These are phyloP conservation scores for Ilex asprella DNA, from an alignment of 257 asterid genomes.

Conservation along the genomic window DNA sequence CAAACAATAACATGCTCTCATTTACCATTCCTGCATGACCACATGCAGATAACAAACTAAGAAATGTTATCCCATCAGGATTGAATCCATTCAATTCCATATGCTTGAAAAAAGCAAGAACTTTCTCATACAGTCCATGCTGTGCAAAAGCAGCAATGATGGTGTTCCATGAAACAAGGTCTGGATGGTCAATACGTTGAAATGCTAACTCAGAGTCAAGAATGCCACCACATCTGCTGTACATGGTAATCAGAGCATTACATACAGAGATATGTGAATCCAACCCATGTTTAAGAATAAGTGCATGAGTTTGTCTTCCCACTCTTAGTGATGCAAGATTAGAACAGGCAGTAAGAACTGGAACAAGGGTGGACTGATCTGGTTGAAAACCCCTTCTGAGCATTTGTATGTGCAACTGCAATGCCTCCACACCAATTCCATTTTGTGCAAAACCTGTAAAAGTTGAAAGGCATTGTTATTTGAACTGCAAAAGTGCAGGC, in stretches of 20 bases:
- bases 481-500: too few relatives aligned
- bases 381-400: conserved; percentile 13
- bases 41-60: conserved; percentile 17
- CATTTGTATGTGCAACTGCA: conserved; percentile 8
- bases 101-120: conserved; percentile 7
- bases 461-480: not conserved
- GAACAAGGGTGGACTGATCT: conserved; percentile 8
- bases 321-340: conserved; percentile 9
- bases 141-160: conserved; percentile 16
- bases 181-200: conserved; percentile 7
- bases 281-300: conserved; percentile 10
- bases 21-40: conserved; percentile 18
- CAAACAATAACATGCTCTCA: conserved; percentile 12
- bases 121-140: conserved; percentile 14
- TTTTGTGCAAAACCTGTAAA: conserved; percentile 18
- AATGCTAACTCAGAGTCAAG: conserved; percentile 15
- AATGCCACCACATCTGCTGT: conserved; percentile 18
- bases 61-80: conserved; percentile 18
- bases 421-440: conserved; percentile 9
- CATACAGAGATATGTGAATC: conserved; percentile 6
- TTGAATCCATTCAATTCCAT: conserved; percentile 7
- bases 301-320: conserved; percentile 17
- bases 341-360: conserved; percentile 14
- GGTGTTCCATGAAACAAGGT: conserved; percentile 16
- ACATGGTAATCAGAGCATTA: conserved; percentile 17